phyloP scores from a whole-genome alignment of 2,329 filamentous ascomycete species.

The Colletotrichum chlorophyti region DNA sequence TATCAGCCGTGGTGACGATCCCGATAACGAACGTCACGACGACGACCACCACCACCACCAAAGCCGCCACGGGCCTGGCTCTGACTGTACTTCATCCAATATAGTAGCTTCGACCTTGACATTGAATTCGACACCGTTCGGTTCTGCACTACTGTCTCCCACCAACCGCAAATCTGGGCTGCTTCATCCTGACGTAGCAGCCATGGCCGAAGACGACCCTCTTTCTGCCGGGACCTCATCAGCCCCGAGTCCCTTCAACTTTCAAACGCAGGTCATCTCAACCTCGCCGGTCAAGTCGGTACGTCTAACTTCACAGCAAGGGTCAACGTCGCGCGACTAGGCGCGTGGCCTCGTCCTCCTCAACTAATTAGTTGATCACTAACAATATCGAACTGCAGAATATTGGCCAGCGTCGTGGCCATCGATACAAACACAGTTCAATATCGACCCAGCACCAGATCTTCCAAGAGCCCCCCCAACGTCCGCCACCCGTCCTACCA shows the following conservation, averaged over 20 bases:
- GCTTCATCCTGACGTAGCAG: constrained; percentile 34
- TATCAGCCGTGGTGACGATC: constrained; percentile 6
- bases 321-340: neutral
- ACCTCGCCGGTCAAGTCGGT: constrained; percentile 81
- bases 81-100: no score
- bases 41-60: no score
- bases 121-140: constrained; percentile 32
- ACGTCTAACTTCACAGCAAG: no score
- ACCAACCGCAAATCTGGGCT: constrained; percentile 1
- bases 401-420: constrained; percentile 88
- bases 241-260: constrained; percentile 84
- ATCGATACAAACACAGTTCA: constrained; percentile 97
- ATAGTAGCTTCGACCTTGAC: no score
- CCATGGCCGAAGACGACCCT: constrained; percentile 43
- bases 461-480: constrained; percentile 87
- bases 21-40: neutral
- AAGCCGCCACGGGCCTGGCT: no score
- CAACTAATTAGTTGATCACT: constrained; percentile 1
- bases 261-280: constrained; percentile 81
- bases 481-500: constrained; percentile 86
- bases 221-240: constrained; percentile 34
- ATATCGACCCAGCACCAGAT: constrained; percentile 90
- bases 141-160: constrained; percentile 23
- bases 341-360: constrained; percentile 1
- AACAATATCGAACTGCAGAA: constrained; percentile 59